Evolutionary conservation across 257 asterid species (phyloP), one percentile per base, ranked within the genome.

Genomic region (Przewalskia tangutica): DNA sequence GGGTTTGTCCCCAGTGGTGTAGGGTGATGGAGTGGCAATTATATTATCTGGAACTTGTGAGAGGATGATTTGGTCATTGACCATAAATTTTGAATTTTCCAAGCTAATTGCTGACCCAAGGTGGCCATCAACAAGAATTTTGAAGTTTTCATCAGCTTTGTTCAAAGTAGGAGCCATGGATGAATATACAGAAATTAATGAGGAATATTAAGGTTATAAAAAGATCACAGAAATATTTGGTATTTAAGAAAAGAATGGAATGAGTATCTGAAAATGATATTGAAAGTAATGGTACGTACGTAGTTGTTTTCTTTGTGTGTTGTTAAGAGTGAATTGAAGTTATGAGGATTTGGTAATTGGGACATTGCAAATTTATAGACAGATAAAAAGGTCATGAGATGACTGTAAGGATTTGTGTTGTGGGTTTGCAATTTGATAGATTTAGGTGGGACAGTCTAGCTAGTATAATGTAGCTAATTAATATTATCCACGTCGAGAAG

Each of bases 31-130:
- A 1, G 91, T 82, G 62, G 87, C 91, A 7, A 89, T 86, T 82
- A 93, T 90, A 73, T 92, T 95, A 0, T 88, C 79, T 2, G 98
- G 98, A 32, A 95, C 98, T 1, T 2, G 95, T 86, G 68, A 95
- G 89, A 56, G 60, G 79, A 95, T 81, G 50, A 89, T 88, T 1
- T 93, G 91, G 42, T 86, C 92, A 34, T 90, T 88, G 44, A 90
- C 95, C 2, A 81, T 75, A 92, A 95, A 91, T 10, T 90, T 91
- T 58, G 95, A 89, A 1, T 88, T 88, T 8, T 91, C 88, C 0
- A 91, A 88, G 10, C 77, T 86, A 60, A 91, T 91, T 0, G 86
- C 9, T 6, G 98, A 94, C 77, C 77, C 60, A 84, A n/a, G 63
- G 63, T 5, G 4, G 4, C 87, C 92, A 66, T 93, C 88, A 1